phyloP scores from a whole-genome alignment of 2,329 filamentous ascomycete genomes.

The Pseudopithomyces chartarum region DNA sequence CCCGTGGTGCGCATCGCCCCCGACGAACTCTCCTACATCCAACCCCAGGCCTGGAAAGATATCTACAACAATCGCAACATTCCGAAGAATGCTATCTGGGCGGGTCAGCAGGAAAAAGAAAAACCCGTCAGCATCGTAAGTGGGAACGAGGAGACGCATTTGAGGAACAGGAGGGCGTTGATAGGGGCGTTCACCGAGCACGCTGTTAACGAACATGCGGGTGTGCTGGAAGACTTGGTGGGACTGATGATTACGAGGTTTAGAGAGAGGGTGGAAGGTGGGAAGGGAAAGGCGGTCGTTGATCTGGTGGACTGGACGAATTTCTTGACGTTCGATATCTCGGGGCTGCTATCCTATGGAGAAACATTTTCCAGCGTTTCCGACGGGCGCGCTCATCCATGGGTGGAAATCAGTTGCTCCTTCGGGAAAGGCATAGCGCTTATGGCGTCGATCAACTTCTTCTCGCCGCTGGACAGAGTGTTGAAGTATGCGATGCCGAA shows the following conservation, averaged over 20 bases:
- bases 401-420: conserved; percentile 33
- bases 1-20: conserved; percentile 54
- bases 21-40: conserved; percentile 54
- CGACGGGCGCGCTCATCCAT: conserved; percentile 41
- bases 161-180: conserved; percentile 38
- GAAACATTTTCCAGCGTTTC: conserved; percentile 43
- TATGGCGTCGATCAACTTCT: conserved; percentile 30
- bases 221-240: conserved; percentile 39
- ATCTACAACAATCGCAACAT: conserved; percentile 40
- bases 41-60: conserved; percentile 49
- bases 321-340: conserved; percentile 25
- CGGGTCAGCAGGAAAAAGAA: neutral
- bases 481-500: conserved; percentile 16
- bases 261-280: conserved; percentile 16
- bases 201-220: conserved; percentile 48
- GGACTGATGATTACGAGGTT: conserved; percentile 43
- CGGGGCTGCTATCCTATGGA: conserved; percentile 57
- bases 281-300: conserved; percentile 20
- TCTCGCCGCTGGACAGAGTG: conserved; percentile 21
- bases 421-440: conserved; percentile 30
- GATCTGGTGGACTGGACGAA: conserved; percentile 21
- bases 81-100: conserved; percentile 18
- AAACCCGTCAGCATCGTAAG: neutral
- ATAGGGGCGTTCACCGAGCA: conserved; percentile 51
- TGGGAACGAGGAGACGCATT: conserved; percentile 23